phyloP scores from a whole-genome alignment of 108 stramenopile species.

The Chaetoceros tenuissimus region DNA sequence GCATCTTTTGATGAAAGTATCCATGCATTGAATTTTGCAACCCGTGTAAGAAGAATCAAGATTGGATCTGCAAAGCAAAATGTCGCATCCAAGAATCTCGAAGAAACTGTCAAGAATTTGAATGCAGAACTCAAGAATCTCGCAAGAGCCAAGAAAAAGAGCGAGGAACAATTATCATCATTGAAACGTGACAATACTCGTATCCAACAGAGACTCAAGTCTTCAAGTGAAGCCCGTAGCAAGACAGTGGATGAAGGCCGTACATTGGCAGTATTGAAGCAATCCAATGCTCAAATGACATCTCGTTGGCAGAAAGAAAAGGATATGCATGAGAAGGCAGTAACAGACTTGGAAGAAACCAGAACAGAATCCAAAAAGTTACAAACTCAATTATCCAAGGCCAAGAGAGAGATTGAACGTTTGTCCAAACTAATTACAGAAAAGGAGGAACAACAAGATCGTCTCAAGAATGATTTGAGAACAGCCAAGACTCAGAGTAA shows the following conservation, averaged over 20 bases:
- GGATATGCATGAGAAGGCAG: slow-evolving; percentile 54
- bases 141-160: slow-evolving; percentile 67
- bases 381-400: slow-evolving; percentile 38
- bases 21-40: slow-evolving; percentile 97
- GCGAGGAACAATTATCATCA: slow-evolving; percentile 60
- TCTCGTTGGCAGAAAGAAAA: slow-evolving; percentile 85
- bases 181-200: slow-evolving; percentile 73
- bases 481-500: slow-evolving; percentile 50
- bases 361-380: slow-evolving; percentile 38
- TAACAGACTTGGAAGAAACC: slow-evolving; percentile 59
- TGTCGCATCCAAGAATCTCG: slow-evolving; percentile 79
- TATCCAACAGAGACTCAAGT: slow-evolving; percentile 66
- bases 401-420: slow-evolving; percentile 44
- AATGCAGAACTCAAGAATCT: slow-evolving; percentile 68
- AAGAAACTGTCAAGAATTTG: slow-evolving; percentile 84
- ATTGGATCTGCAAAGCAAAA: slow-evolving; percentile 83
- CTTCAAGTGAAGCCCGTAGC: slow-evolving; percentile 36
- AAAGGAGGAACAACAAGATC: slow-evolving; percentile 60
- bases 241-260: slow-evolving; percentile 59
- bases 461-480: slow-evolving; percentile 53
- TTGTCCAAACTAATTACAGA: slow-evolving; percentile 50
- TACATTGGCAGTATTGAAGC: slow-evolving; percentile 63
- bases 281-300: slow-evolving; percentile 76
- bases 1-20: slow-evolving; percentile 90
- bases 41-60: slow-evolving; percentile 84